Evolutionary conservation across 129 eudicot genomes (phyloP), one percentile per base, ranked within the genome.

Genomic region (Flaveria trinervia): DNA sequence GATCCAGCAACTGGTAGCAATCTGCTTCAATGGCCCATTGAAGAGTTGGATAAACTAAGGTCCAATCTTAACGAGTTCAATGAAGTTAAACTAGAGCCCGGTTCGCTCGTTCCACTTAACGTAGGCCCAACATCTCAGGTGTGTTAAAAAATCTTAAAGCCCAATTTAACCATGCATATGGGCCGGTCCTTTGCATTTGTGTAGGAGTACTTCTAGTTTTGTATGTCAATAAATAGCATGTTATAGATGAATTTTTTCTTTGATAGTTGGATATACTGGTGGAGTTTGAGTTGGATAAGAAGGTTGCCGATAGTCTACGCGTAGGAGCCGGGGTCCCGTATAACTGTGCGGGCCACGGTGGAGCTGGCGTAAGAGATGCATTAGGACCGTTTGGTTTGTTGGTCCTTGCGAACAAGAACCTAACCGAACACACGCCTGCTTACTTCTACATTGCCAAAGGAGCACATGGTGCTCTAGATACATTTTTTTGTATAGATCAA

Each of bases 11-110:
- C 97, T 2, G 91, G 91, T 22, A 76, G 78, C 73, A 94, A 94
- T 84, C 57, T 94, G 75, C 43, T 94, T 18, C 90, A 74, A 72
- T 94, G 98, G 98, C 98, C 97, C 9, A 92, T 94, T 69, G 93
- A 89, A 71, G 98, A 94, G 75, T 81, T 94, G 2, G 93, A 94
- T 51, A 81, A 71, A 17, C 62, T 94, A 33, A 87, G 98, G 79
- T 48, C 65, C 33, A 79, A 78, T 73, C 80, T 77, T 13, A 78
- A 69, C 36, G 84, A 61, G 30, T 89, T 87, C 57, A 43, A 84
- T 51, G 83, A 86, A 7, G 79, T 94, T 49, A 73, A 70, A 46
- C 86, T 85, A 2, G 56, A 76, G 18, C 59, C 92, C 1, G 96
- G 98, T 5, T 83, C 97, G 3, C 67, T 94, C 2, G 84, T 86